Conservation (phyloP, 371 early-diverging fungal genomes). For the Actinomucor elegans region DNA sequence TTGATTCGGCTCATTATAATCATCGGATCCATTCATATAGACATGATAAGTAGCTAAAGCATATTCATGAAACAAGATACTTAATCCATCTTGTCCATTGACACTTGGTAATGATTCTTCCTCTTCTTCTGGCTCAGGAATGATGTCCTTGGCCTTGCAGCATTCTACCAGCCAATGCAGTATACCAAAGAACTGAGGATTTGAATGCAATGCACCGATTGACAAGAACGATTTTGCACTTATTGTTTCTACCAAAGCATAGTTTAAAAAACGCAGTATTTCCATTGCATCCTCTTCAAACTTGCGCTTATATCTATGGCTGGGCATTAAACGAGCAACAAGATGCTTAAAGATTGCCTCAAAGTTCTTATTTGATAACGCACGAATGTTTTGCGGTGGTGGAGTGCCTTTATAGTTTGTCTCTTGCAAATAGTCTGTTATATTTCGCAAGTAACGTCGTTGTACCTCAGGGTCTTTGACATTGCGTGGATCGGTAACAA, state of each 20-base stretch:
- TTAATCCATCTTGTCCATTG: not conserved
- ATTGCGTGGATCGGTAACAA: not conserved
- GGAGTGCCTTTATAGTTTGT: not conserved
- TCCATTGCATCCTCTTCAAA: conserved; percentile 10
- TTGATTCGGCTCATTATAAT: not conserved
- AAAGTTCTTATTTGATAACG: not conserved
- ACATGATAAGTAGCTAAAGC: not conserved
- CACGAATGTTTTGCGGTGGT: not conserved
- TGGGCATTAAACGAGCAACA: not conserved
- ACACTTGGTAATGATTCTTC: not conserved
- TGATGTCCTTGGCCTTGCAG: not conserved
- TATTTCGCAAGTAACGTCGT: not conserved
- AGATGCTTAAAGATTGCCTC: not conserved
- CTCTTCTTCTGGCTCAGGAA: not conserved
- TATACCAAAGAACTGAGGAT: conserved; percentile 1
- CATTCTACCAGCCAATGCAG: conserved; percentile 7
- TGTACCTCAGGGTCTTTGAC: not conserved
- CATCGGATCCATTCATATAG: not conserved
- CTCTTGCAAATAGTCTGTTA: not conserved
- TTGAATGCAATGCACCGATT: conserved; percentile 10
- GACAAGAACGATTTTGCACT: conserved; percentile 1
- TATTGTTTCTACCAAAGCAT: conserved; percentile 5
- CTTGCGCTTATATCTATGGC: not conserved
- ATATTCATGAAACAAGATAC: not conserved
- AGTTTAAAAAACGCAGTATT: not conserved